phyloP scores from a whole-genome alignment of 192 early-diverging fungal genomes.

The Backusella sp. region DNA sequence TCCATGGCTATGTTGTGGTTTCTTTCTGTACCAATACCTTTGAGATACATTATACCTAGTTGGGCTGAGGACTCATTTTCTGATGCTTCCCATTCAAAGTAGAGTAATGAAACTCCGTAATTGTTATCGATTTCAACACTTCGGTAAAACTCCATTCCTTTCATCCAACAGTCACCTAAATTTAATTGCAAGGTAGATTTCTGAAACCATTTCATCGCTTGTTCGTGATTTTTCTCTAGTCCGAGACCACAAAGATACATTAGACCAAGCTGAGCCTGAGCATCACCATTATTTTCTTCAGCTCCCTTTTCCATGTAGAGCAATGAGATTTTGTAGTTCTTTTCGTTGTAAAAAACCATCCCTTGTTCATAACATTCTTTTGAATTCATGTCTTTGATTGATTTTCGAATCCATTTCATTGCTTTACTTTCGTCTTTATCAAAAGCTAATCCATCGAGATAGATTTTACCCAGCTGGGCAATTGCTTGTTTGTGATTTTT shows the following conservation, averaged over 20 bases:
- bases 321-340: background rate
- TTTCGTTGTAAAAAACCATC: background rate
- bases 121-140: too few relatives aligned
- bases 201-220: background rate
- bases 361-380: background rate
- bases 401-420: background rate
- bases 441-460: background rate
- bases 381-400: background rate
- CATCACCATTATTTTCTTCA: background rate
- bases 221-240: background rate
- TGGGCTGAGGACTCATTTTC: too few relatives aligned
- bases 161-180: too few relatives aligned
- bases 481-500: too few relatives aligned
- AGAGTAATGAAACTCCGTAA: too few relatives aligned
- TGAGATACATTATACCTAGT: too few relatives aligned
- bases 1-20: background rate
- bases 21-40: background rate
- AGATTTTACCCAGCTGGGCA: too few relatives aligned
- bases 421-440: background rate
- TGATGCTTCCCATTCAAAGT: too few relatives aligned
- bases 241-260: background rate
- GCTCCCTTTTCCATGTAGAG: background rate
- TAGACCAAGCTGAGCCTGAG: background rate
- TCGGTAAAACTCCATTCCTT: too few relatives aligned
- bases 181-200: background rate